Evolutionary conservation across 2,329 filamentous ascomycete genomes (phyloP), one percentile per base, ranked within the genome.

Genomic region (Emergomyces orientalis): DNA sequence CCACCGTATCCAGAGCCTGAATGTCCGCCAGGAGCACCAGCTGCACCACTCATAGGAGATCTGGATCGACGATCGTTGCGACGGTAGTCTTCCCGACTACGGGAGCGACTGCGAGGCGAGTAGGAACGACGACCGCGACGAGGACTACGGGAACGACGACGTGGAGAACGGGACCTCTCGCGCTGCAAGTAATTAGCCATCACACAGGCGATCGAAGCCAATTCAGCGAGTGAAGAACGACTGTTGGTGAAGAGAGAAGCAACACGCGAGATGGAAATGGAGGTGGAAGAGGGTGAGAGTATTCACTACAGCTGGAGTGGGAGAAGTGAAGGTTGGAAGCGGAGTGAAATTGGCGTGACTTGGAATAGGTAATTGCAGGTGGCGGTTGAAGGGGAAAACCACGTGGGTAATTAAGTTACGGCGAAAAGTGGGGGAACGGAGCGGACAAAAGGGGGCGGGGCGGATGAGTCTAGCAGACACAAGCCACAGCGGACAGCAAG

Each of bases 111-210:
- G 72, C 88, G 87, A 66, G 88, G 88, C 65, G 88, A 90, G 75
- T 89, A 91, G 60, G 89, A 92, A 69, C 89, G 87, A 73, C 89
- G 88, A 73, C 83, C 85, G 73, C 84, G 86, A 74, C 86, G 85
- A 70, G 88, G 90, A 80, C 90, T 95, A 79, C 91, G 88, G 72
- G 91, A 95, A 78, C 91, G 81, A 73, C 82, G 82, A 76, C 83
- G 81, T 69, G 83, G 82, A 63, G 83, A 85, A 75, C 84, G 84
- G 71, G 84, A 86, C 71, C 84, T 89, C 86, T 95, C 90, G 77
- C 90, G 89, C 89, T 93, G 82, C 62, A 71, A 69, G 64, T 68
- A 69, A 69, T 78, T 70, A 75, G 75, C 74, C 65, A 68, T 62
- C 49, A 69, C 65, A 68, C 63, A 62, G 63, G 70, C 77, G 67